Percentiles rank a stretch among this genome's conserved stretches.
Evolutionary conservation across 768 basidiomycete species (phyloP).

Genomic region (Boletus rubropictus): DNA sequence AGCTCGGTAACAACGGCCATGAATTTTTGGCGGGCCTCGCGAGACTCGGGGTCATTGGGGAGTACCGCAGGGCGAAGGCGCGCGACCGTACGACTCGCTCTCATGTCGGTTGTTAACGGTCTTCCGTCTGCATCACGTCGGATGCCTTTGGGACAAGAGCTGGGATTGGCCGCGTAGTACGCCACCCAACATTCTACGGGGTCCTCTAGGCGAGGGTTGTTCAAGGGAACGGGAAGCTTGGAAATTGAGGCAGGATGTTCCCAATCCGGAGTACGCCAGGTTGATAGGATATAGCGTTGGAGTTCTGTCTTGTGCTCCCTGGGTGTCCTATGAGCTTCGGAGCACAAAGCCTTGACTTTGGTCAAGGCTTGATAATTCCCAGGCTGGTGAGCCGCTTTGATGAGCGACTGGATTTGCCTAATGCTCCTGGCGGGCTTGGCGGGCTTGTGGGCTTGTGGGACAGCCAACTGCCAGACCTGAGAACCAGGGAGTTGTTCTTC

Average conservation of each 20-base stretch:
- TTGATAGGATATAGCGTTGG: conserved; percentile 38
- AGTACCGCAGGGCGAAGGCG: conserved; percentile 40
- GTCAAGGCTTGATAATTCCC: conserved; percentile 37
- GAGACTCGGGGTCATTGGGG: conserved; percentile 29
- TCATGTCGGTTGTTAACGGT: conserved; percentile 39
- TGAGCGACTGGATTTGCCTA: conserved; percentile 39
- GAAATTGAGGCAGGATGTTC: conserved; percentile 20
- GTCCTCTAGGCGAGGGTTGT: conserved; percentile 44
- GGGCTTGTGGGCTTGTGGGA: conserved; percentile 11
- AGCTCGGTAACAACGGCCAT: conserved; percentile 36
- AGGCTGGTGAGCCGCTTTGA: conserved; percentile 39
- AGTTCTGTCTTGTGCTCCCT: conserved; percentile 41
- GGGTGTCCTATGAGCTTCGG: conserved; percentile 40
- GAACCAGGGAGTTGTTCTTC: conserved; percentile 16
- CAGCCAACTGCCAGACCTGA: conserved; percentile 23
- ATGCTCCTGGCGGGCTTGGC: conserved; percentile 33
- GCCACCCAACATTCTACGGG: conserved; percentile 43
- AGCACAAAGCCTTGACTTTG: conserved; percentile 41
- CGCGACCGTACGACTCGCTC: conserved; percentile 43
- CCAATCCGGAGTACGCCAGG: conserved; percentile 41
- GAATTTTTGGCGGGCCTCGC: conserved; percentile 35
- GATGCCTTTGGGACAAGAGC: conserved; percentile 45
- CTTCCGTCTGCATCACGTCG: conserved; percentile 34
- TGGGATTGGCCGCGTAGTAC: conserved; percentile 39
- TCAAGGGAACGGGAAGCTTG: conserved; percentile 22